These are phyloP conservation scores for Alternaria metachromatica DNA, from an alignment of 2,329 filamentous ascomycete species.

Conservation along the genomic window DNA sequence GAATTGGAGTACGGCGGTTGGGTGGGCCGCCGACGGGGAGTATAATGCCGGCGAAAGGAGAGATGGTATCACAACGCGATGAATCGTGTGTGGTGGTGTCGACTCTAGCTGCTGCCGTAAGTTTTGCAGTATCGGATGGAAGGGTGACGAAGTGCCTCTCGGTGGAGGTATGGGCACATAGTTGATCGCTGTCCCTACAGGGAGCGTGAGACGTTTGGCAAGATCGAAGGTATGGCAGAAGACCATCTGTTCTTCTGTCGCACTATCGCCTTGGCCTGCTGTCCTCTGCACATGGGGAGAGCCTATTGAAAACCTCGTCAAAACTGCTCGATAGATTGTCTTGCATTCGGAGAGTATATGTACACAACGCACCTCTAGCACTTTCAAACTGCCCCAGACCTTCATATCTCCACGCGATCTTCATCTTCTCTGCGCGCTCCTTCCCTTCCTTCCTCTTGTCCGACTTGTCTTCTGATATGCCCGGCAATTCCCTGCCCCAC, in stretches of 20 bases:
- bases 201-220: constrained; percentile 56
- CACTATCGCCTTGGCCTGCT: constrained; percentile 48
- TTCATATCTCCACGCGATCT: constrained; percentile 98
- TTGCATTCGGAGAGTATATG: constrained; percentile 27
- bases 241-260: constrained; percentile 53
- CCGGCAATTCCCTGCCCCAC: constrained; percentile 86
- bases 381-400: constrained; percentile 74
- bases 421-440: constrained; percentile 73
- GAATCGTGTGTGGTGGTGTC: constrained; percentile 65
- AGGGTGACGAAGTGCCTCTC: constrained; percentile 65
- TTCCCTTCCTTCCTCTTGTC: constrained; percentile 36
- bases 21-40: constrained; percentile 70
- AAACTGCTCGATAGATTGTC: constrained; percentile 11
- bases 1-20: constrained; percentile 78
- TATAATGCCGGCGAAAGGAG: constrained; percentile 89
- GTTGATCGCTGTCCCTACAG: constrained; percentile 50
- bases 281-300: constrained; percentile 27
- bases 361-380: constrained; percentile 65
- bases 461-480: constrained; percentile 60
- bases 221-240: constrained; percentile 63
- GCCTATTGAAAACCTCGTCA: constrained; percentile 26
- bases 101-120: constrained; percentile 61
- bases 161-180: constrained; percentile 61
- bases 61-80: constrained; percentile 83
- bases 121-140: constrained; percentile 70